Conservation (phyloP, 345 rosid genomes). For the Euphorbia tirucalli region DNA sequence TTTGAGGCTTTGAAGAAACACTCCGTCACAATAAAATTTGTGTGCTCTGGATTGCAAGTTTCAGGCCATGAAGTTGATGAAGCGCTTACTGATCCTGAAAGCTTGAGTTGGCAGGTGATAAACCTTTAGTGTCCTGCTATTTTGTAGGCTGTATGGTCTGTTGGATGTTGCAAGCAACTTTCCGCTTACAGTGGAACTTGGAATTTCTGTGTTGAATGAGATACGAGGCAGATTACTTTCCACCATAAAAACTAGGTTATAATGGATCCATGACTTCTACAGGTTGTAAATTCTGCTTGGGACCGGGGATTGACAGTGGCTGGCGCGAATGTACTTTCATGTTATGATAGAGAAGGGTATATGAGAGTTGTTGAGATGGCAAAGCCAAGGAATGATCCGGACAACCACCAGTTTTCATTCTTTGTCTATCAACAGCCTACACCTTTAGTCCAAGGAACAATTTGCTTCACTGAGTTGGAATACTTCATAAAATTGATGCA, state of each 20-base stretch:
- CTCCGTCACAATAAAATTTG: slow-evolving; percentile 61
- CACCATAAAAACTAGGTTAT: not conserved
- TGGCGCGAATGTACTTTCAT: slow-evolving; percentile 67
- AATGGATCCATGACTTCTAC: slow-evolving; percentile 15
- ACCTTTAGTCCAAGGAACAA: slow-evolving; percentile 61
- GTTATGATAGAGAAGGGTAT: slow-evolving; percentile 70
- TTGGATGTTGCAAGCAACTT: slow-evolving; percentile 6
- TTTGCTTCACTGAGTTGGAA: slow-evolving; percentile 77
- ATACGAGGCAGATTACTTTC: not conserved
- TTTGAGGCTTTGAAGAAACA: slow-evolving; percentile 74
- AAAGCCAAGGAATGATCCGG: slow-evolving; percentile 88
- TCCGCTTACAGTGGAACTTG: not conserved
- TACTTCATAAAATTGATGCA: slow-evolving; percentile 77
- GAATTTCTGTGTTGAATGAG: not conserved
- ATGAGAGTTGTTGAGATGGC: slow-evolving; percentile 76
- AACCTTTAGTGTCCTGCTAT: slow-evolving; percentile 8
- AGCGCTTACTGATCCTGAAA: slow-evolving; percentile 76
- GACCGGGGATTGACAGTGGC: slow-evolving; percentile 63
- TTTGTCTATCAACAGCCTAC: slow-evolving; percentile 80
- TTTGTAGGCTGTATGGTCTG: not conserved
- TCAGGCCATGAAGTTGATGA: slow-evolving; percentile 51
- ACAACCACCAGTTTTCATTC: slow-evolving; percentile 61
- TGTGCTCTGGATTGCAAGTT: slow-evolving; percentile 58
- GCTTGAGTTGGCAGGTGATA: slow-evolving; percentile 89
- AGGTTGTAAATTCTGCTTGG: slow-evolving; percentile 91